phyloP scores from a whole-genome alignment of 768 basidiomycete species.

The Boletus reticulatus region DNA sequence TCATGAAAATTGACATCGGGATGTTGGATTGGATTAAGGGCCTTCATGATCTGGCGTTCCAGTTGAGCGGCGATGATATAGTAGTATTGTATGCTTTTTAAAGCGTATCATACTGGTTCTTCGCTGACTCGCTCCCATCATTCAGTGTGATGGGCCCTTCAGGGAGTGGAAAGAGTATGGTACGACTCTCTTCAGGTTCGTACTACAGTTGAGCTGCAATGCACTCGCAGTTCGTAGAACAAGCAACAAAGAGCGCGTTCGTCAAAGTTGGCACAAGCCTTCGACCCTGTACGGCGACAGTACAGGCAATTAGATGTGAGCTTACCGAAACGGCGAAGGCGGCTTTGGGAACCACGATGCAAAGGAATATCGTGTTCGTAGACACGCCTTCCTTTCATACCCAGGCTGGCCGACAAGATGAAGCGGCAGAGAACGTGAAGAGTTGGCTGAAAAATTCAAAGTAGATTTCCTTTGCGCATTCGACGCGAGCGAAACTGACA shows the following conservation, averaged over 20 bases:
- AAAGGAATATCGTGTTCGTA: too few relatives aligned
- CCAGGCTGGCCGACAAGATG: too few relatives aligned
- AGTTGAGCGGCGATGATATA: slow-evolving; percentile 8
- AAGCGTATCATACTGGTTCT: not conserved
- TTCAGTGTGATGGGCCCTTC: slow-evolving; percentile 19
- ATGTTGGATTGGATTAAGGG: too few relatives aligned
- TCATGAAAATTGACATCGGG: too few relatives aligned
- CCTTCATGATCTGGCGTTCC: not conserved
- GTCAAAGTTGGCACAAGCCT: not conserved
- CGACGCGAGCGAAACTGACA: not conserved
- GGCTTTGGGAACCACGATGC: not conserved
- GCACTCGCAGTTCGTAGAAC: slow-evolving; percentile 6
- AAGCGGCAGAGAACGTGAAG: too few relatives aligned
- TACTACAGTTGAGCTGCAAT: not conserved
- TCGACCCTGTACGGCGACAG: not conserved
- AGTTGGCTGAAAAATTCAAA: too few relatives aligned
- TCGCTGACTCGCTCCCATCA: not conserved
- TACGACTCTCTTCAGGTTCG: not conserved
- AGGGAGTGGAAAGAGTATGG: slow-evolving; percentile 18
- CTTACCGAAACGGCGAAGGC: not conserved
- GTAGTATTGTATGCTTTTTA: slow-evolving; percentile 18
- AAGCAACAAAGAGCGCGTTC: not conserved
- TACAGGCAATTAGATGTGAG: slow-evolving; percentile 13
- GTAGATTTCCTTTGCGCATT: not conserved
- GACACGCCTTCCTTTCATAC: too few relatives aligned